Percentiles rank a stretch among this genome's conserved stretches.
phyloP scores from a whole-genome alignment of 2,329 filamentous ascomycete genomes.

The Graphium sp. region DNA sequence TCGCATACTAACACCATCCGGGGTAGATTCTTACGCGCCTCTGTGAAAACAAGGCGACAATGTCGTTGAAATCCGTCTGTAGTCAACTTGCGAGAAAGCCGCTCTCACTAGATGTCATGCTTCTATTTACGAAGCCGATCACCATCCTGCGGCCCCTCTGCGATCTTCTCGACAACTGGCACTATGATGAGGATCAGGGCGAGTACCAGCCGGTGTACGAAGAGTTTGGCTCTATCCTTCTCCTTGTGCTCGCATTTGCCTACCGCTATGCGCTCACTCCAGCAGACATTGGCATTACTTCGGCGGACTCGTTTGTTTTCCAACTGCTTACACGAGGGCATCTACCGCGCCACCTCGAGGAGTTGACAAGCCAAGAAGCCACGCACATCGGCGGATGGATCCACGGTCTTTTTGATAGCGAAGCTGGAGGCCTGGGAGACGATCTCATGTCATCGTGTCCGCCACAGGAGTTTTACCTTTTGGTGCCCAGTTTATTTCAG shows the following conservation, averaged over 20 bases:
- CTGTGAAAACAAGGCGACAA: slow-evolving; percentile 59
- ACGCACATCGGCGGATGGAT: slow-evolving; percentile 60
- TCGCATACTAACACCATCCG: too few relatives aligned
- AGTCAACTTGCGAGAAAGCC: slow-evolving; percentile 58
- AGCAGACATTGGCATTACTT: slow-evolving; percentile 44
- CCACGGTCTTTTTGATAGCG: slow-evolving; percentile 58
- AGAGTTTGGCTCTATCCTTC: slow-evolving; percentile 63
- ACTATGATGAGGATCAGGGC: slow-evolving; percentile 66
- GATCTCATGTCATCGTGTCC: slow-evolving; percentile 70
- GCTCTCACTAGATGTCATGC: slow-evolving; percentile 53
- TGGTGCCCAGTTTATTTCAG: slow-evolving; percentile 62
- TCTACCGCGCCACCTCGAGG: slow-evolving; percentile 35
- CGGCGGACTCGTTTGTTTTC: slow-evolving; percentile 49
- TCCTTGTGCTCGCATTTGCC: slow-evolving; percentile 58
- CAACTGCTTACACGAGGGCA: slow-evolving; percentile 46
- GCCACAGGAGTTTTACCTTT: slow-evolving; percentile 66
- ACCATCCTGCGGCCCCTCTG: slow-evolving; percentile 60
- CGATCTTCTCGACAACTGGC: slow-evolving; percentile 61
- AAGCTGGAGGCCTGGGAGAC: slow-evolving; percentile 57
- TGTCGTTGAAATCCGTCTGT: slow-evolving; percentile 62
- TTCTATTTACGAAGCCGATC: slow-evolving; percentile 56
- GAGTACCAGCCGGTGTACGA: slow-evolving; percentile 79
- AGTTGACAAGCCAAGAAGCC: slow-evolving; percentile 47
- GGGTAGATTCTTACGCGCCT: slow-evolving; percentile 47
- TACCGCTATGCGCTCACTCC: slow-evolving; percentile 54